phyloP scores from a whole-genome alignment of 2,329 filamentous ascomycete genomes.

The Gaeumannomyces tritici region DNA sequence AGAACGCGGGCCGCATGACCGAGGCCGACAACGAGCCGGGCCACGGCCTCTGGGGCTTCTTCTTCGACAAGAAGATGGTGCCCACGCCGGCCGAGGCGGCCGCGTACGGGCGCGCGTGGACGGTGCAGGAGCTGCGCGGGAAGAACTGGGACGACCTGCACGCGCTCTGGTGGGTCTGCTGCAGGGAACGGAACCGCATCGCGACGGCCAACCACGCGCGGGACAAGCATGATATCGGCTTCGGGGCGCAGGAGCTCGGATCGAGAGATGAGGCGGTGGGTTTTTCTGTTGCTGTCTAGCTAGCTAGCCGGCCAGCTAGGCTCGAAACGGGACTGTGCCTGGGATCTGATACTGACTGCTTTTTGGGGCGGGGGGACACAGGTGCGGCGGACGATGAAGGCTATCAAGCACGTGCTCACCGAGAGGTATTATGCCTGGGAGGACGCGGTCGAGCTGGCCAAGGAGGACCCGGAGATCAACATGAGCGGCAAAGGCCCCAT shows the following conservation, averaged over 20 bases:
- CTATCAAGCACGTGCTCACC: constrained; percentile 76
- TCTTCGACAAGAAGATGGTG: constrained; percentile 60
- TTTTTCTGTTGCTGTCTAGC: constrained; percentile 9
- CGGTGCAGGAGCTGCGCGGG: constrained; percentile 69
- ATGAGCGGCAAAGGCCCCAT: constrained; percentile 37
- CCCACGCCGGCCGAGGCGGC: constrained; percentile 61
- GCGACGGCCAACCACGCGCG: constrained; percentile 68
- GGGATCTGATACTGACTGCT: constrained; percentile 7
- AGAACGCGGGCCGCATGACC: constrained; percentile 37
- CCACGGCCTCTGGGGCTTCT: constrained; percentile 91
- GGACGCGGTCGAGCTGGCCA: constrained; percentile 59
- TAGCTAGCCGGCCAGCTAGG: too few relatives aligned
- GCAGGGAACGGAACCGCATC: constrained; percentile 82
- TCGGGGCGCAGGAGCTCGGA: constrained; percentile 60
- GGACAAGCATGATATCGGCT: constrained; percentile 56
- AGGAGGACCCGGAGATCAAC: constrained; percentile 58
- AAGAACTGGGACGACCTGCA: constrained; percentile 96
- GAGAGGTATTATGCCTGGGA: constrained; percentile 86
- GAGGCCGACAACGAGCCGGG: constrained; percentile 53
- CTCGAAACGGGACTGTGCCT: too few relatives aligned
- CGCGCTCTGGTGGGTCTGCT: constrained; percentile 86
- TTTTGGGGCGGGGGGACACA: constrained; percentile 24
- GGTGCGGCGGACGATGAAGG: constrained; percentile 68
- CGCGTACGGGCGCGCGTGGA: constrained; percentile 75
- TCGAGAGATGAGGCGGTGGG: constrained; percentile 58